These are phyloP conservation scores for Globisporangium nodosum DNA, from an alignment of 352 stramenopile species.

Conservation along the genomic window DNA sequence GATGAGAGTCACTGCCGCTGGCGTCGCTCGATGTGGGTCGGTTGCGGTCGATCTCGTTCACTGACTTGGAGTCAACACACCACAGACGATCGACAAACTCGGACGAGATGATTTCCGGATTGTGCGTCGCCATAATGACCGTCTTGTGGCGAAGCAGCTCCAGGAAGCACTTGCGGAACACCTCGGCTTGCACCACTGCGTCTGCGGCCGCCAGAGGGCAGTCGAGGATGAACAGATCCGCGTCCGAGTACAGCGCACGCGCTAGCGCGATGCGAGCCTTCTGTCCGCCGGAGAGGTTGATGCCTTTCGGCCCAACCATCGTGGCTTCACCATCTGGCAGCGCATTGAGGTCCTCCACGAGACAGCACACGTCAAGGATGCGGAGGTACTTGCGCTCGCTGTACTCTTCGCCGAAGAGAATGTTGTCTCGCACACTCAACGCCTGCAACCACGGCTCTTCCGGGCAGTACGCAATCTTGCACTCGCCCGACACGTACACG, in stretches of 20 bases:
- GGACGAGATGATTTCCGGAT: constrained; percentile 57
- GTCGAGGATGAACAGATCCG: constrained; percentile 32
- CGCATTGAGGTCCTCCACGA: constrained; percentile 38
- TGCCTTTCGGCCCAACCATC: constrained; percentile 18
- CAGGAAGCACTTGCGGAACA: constrained; percentile 35
- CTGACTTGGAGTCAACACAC: constrained; percentile 12
- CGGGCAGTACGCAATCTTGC: constrained; percentile 60
- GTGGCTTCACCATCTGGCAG: constrained; percentile 27
- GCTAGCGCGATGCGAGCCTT: constrained; percentile 31
- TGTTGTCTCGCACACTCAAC: constrained; percentile 90
- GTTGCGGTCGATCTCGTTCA: no score
- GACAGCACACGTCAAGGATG: constrained; percentile 40
- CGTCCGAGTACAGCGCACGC: constrained; percentile 30
- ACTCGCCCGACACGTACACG: constrained; percentile 22
- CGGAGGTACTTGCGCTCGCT: constrained; percentile 34
- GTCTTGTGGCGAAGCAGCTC: constrained; percentile 35
- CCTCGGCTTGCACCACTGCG: constrained; percentile 35
- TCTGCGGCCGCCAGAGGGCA: constrained; percentile 26
- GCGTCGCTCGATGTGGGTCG: no score
- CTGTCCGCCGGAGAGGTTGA: constrained; percentile 21
- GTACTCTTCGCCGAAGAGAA: constrained; percentile 85
- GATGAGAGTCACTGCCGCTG: no score
- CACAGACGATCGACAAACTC: constrained; percentile 31
- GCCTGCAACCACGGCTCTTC: constrained; percentile 94
- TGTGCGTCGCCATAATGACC: constrained; percentile 90